Evolutionary conservation across 306 rosid genomes (phyloP), one percentile per base, ranked within the genome.

Genomic region (Astragalus membranaceus): DNA sequence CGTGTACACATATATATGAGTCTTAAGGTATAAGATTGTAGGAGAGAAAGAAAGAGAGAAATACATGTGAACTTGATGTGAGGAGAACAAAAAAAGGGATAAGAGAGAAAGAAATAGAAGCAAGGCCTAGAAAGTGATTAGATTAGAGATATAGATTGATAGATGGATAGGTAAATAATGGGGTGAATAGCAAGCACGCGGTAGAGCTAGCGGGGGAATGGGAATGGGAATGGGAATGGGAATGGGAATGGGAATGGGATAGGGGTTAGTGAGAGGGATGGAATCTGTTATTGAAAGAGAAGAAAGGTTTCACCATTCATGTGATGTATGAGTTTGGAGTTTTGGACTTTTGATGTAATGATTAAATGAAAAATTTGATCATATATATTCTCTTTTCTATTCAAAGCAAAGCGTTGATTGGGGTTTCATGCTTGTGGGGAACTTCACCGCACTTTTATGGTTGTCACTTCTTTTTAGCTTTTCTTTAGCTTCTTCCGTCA

Each of bases 331-430:
- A 57, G 52, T 49, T 63, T 74, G 4, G 70, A 71, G 42, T 72
- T 72, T 70, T 55, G 42, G 39, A 14, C 4, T 35, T 23, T 32
- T 53, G 30, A 57, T 63, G 33, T 23, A 37, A 23, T 67, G 44
- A 54, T 74, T 48, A 69, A 62, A 37, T 53, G 35, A 33, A 51
- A 69, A 55, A 16, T n/a, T 56, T 11, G 23, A 29, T 65, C 23
- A 15, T 49, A 14, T 53, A 39, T 62, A 41, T 41, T 63, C 64
- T 42, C n/a, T 80, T 20, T 80, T 87, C 83, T 79, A 73, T 82
- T 80, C 70, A 78, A 87, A 87, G 89, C 82, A 76, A 85, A 87
- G 86, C 78, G 29, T 80, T 75, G 47, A 47, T 49, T 48, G 76
- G 20, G 72, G 53, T 61, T 77, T 72, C 57, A 82, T 75, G 75